Conservation (phyloP, 192 early-diverging fungal genomes). For the Coemansia brasiliensis region DNA sequence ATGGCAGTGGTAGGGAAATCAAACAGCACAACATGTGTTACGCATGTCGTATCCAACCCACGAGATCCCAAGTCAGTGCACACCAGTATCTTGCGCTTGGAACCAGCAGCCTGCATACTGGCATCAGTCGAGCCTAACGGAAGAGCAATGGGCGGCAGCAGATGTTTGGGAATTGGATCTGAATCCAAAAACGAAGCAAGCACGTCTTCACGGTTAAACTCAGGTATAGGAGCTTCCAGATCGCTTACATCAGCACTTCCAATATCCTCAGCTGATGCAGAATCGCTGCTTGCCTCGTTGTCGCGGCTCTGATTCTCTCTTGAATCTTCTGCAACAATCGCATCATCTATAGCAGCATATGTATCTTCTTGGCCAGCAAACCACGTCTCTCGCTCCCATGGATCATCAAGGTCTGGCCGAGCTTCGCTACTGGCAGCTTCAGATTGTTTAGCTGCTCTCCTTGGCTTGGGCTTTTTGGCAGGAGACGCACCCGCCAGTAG, state of each 20-base stretch:
- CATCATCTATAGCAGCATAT: constrained; percentile 4
- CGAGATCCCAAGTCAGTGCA: constrained; percentile 90
- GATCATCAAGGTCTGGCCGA: constrained; percentile 9
- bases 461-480: not conserved
- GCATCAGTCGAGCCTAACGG: not conserved
- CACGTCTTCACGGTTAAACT: constrained; percentile 35
- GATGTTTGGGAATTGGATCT: constrained; percentile 36
- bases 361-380: constrained; percentile 20
- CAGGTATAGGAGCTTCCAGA: constrained; percentile 30
- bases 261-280: constrained; percentile 6
- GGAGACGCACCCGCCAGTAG: constrained; percentile 50
- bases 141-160: constrained; percentile 14
- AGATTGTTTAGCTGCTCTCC: not conserved
- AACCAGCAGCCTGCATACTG: not conserved
- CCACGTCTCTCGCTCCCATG: constrained; percentile 33
- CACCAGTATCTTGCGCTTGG: constrained; percentile 63
- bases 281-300: constrained; percentile 1
- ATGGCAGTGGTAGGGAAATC: constrained; percentile 89
- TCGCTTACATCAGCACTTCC: constrained; percentile 24
- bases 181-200: constrained; percentile 21
- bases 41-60: constrained; percentile 85
- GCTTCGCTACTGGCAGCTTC: not conserved
- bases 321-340: not conserved
- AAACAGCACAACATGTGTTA: constrained; percentile 85
- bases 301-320: constrained; percentile 2